Percentiles rank a stretch among this genome's conserved stretches.
Conservation (phyloP, 345 rosid species). For the Raphanus sativus region DNA sequence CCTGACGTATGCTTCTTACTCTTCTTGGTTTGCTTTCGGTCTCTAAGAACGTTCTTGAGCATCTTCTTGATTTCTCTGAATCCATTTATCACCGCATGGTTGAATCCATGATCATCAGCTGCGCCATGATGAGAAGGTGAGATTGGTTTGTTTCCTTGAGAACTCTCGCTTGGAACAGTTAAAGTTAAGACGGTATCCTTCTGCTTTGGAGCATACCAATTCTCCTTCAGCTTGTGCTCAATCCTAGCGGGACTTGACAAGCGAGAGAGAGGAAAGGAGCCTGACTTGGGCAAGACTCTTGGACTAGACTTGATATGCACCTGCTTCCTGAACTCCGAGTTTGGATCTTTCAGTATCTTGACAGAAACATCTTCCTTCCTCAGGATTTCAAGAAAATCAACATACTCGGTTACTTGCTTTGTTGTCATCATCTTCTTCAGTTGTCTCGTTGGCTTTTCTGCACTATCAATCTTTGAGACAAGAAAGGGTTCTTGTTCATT, state of each 20-base stretch:
- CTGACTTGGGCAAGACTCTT: slow-evolving; percentile 58
- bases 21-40: slow-evolving; percentile 41
- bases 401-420: slow-evolving; percentile 52
- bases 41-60: slow-evolving; percentile 56
- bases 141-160: slow-evolving; percentile 31
- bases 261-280: slow-evolving; percentile 69
- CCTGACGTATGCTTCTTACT: slow-evolving; percentile 16
- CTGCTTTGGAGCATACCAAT: slow-evolving; percentile 55
- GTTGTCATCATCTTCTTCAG: slow-evolving; percentile 26
- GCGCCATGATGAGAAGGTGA: slow-evolving; percentile 39
- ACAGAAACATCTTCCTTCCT: slow-evolving; percentile 55
- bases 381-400: slow-evolving; percentile 61
- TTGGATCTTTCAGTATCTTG: slow-evolving; percentile 50
- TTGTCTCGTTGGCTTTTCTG: slow-evolving; percentile 1
- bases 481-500: slow-evolving; percentile 31
- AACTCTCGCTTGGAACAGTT: slow-evolving; percentile 24
- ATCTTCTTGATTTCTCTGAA: slow-evolving; percentile 59
- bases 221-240: slow-evolving; percentile 69
- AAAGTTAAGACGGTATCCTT: slow-evolving; percentile 34
- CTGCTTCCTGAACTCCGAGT: slow-evolving; percentile 32
- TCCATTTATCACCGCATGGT: slow-evolving; percentile 44
- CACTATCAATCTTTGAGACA: slow-evolving; percentile 12
- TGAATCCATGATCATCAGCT: slow-evolving; percentile 50
- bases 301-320: slow-evolving; percentile 43
- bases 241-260: slow-evolving; percentile 54